Base-by-base conservation (phyloP, 352 stramenopile species). In the Pythium brachiatum region DNA sequence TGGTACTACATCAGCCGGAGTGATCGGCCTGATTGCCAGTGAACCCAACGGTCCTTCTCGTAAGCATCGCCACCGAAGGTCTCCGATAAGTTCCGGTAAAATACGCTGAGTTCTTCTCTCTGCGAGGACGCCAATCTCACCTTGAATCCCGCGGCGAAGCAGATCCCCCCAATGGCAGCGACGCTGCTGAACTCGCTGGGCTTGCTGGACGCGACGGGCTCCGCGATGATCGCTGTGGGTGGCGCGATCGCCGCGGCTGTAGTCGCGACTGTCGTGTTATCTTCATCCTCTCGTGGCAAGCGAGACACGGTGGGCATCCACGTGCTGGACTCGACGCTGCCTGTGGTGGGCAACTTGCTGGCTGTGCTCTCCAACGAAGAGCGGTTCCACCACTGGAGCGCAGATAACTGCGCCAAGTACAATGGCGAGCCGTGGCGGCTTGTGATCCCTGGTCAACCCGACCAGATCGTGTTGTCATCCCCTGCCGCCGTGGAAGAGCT, bases 381-480 rank as follows among this genome's bases (percentile, higher is more conserved):
- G 25, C 70, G 65, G 7, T 70, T 79, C 46, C 61, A 82, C 68
- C 74, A 82, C 53, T 85, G 75, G 73, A 44, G 79, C 25, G 60
- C 62, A 16, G 66, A 43, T 7, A 13, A 57, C 8, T 51, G 44
- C 16, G 20, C 62, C 7, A 7, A 26, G 8, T 57, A 60, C 62
- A 51, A 64, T n/a, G 67, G 62, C 48, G 60, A 69, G 39, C 50
- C 64, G 13, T 79, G 69, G 65, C 36, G 46, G n/a, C 25, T 76
- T 20, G 26, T 47, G 23, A 50, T 66, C 6, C 26, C 62, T 2
- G 69, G 72, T 1, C 20, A 32, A 4, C 48, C 61, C 16, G 54
- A 53, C 13, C 44, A 62, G 9, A 46, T 77, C 62, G 48, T 77
- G 23, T 31, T 75, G 2, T 53, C 51, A 13, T 36, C 53, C 3